A percentile compares a stretch with the other conserved stretches of the same genome.
Evolutionary conservation across 352 stramenopile genomes (phyloP).

Genomic region (Pythium scleroteichum): DNA sequence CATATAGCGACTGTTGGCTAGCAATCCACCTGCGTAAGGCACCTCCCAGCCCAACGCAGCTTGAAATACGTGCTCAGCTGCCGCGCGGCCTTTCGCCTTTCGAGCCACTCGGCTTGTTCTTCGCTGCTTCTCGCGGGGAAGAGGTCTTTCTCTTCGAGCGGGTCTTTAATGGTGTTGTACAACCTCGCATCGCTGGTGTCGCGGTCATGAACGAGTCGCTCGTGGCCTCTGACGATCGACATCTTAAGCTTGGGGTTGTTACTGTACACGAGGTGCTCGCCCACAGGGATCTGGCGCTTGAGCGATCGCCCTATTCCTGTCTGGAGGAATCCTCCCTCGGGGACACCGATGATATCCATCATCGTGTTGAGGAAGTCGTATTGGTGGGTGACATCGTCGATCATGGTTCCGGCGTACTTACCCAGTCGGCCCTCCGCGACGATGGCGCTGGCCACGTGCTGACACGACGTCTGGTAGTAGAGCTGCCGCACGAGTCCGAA

Average conservation of each 20-base stretch:
- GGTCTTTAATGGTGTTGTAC: constrained; percentile 40
- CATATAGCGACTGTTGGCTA: too few species aligned
- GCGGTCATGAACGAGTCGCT: constrained; percentile 44
- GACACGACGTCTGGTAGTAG: constrained; percentile 1
- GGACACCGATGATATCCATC: constrained; percentile 28
- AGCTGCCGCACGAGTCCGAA: constrained; percentile 25
- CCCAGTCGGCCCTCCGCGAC: constrained; percentile 27
- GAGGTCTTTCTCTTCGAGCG: constrained; percentile 37
- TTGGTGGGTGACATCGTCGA: constrained; percentile 19
- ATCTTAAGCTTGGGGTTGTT: constrained; percentile 59
- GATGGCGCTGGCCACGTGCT: constrained; percentile 18
- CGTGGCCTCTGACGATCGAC: constrained; percentile 36
- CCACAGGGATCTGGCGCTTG: constrained; percentile 38
- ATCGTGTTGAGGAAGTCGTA: constrained; percentile 33
- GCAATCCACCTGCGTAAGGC: constrained; percentile 17
- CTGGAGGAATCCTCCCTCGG: constrained; percentile 22
- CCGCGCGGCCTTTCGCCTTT: neutral
- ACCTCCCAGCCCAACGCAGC: neutral
- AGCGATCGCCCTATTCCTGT: constrained; percentile 33
- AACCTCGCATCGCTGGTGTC: constrained; percentile 31
- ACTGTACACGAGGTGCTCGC: constrained; percentile 41
- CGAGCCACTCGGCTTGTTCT: constrained; percentile 17
- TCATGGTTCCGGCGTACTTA: constrained; percentile 11
- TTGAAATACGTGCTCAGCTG: constrained; percentile 1
- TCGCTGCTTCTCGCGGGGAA: constrained; percentile 24